Percentiles rank a stretch among this genome's conserved stretches.
Evolutionary conservation across 257 asterid genomes (phyloP).

Genomic region (Solanum pimpinellifolium): DNA sequence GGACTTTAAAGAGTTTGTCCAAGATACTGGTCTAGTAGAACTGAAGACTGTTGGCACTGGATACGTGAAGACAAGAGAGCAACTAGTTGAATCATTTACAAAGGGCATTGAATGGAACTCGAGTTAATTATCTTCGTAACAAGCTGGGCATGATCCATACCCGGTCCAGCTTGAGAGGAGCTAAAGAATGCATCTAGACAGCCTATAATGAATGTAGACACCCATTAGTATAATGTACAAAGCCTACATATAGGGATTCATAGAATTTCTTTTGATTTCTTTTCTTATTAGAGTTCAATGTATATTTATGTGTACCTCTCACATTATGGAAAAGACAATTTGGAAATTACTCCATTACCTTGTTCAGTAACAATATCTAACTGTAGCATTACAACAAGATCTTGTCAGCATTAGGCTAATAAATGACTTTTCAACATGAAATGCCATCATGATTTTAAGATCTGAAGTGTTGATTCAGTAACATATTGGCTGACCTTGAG

Average conservation of each 20-base stretch:
- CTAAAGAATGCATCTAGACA: not conserved
- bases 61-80: not conserved
- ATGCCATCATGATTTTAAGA: not conserved
- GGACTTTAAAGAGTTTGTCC: not conserved
- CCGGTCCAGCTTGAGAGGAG: not conserved
- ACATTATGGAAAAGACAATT: not conserved
- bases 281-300: not conserved
- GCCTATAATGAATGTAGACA: not conserved
- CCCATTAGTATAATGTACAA: not conserved
- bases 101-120: not conserved
- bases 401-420: not conserved
- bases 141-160: not conserved
- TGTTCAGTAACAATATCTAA: not conserved
- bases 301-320: not conserved
- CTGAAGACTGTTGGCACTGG: not conserved
- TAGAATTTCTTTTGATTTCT: not conserved
- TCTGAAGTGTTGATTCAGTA: not conserved
- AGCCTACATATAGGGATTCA: not conserved
- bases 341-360: not conserved
- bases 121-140: not conserved
- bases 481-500: conserved; percentile 42
- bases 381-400: not conserved
- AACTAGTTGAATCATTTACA: not conserved
- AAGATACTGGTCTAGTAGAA: not conserved
- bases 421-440: not conserved